phyloP scores from a whole-genome alignment of 352 stramenopile genomes.

The Globisporangium spinosum region DNA sequence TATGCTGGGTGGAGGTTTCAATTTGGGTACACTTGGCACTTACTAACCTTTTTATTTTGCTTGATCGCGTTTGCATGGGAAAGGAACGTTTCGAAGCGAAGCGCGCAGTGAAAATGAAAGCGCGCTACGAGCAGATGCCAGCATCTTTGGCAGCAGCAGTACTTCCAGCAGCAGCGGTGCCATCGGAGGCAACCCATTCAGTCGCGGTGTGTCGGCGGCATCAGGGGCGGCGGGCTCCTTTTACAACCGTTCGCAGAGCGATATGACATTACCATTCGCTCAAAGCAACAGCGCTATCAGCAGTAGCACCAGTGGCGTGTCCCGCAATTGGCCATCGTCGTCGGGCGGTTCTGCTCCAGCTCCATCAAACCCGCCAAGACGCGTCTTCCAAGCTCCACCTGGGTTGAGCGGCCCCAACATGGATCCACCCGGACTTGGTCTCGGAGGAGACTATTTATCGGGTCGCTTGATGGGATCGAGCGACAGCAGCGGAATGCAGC shows the following conservation, averaged over 20 bases:
- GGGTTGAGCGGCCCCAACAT: conserved; percentile 30
- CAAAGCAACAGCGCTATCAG: not conserved
- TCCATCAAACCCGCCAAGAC: conserved; percentile 27
- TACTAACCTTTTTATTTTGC: not conserved
- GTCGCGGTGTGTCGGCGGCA: conserved; percentile 9
- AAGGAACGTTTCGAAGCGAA: conserved; percentile 15
- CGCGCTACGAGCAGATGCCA: conserved; percentile 1
- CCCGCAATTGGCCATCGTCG: conserved; percentile 21
- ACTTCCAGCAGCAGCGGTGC: not conserved
- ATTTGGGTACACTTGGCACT: not conserved
- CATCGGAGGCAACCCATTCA: conserved; percentile 25
- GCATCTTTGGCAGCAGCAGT: conserved; percentile 12
- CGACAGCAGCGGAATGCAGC: not conserved
- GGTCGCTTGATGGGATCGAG: not conserved
- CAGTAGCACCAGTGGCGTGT: not conserved
- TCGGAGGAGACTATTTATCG: conserved; percentile 9
- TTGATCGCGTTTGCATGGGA: not conserved
- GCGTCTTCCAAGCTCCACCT: conserved; percentile 41
- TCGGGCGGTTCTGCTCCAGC: conserved; percentile 14
- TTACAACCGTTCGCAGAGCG: not conserved
- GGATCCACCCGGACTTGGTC: conserved; percentile 4
- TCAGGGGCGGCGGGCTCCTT: conserved; percentile 1
- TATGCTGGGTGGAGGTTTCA: not conserved
- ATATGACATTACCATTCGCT: conserved; percentile 17
- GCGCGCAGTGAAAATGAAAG: conserved; percentile 6